Evolutionary conservation across 352 stramenopile genomes (phyloP).

Genomic region (Phytophthora parvispora): DNA sequence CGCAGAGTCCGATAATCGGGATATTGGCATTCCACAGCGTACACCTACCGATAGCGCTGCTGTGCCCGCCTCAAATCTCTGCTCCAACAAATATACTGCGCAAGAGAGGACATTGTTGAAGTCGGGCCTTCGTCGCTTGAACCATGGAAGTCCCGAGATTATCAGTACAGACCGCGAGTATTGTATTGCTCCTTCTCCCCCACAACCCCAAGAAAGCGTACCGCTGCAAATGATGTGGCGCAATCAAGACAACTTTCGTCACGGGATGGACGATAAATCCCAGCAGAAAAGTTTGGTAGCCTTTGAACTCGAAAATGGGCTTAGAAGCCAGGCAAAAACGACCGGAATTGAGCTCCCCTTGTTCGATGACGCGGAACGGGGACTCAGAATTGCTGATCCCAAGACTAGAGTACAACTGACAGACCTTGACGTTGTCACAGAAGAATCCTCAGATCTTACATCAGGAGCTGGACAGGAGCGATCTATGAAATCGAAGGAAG

Average conservation of each 20-base stretch:
- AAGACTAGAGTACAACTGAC: not conserved
- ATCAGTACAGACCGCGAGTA: not conserved
- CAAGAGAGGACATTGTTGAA: not conserved
- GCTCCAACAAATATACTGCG: not conserved
- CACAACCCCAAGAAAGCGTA: too few relatives aligned
- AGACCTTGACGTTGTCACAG: not conserved
- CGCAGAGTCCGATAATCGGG: not conserved
- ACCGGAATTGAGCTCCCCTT: constrained; percentile 22
- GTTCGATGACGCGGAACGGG: constrained; percentile 18
- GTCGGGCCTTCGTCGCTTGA: not conserved
- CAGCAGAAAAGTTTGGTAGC: not conserved
- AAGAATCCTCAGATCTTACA: not conserved
- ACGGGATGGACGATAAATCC: not conserved
- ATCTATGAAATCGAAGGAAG: not conserved
- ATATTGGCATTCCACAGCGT: not conserved
- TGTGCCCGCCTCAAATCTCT: not conserved
- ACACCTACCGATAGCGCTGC: too few relatives aligned
- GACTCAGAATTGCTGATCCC: not conserved
- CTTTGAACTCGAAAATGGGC: not conserved
- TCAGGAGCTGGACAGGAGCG: not conserved
- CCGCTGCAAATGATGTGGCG: too few relatives aligned
- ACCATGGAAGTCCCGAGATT: not conserved
- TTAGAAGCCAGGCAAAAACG: not conserved
- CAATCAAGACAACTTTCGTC: not conserved
- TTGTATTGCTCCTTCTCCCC: too few relatives aligned